Percentiles rank a stretch among this genome's conserved stretches.
phyloP scores from a whole-genome alignment of 768 basidiomycete species.

The Butyriboletus loyo region DNA sequence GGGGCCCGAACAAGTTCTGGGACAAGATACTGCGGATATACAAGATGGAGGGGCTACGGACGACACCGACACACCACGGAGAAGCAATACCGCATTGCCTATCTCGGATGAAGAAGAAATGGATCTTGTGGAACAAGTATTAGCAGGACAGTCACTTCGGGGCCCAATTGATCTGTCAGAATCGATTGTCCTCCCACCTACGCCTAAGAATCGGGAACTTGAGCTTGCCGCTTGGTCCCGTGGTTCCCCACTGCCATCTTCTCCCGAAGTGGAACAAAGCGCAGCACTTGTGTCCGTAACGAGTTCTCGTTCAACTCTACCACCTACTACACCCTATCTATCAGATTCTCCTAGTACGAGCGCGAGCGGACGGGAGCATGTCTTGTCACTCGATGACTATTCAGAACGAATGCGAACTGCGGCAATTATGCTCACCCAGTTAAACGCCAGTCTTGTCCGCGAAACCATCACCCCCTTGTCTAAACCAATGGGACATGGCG shows the following conservation, averaged over 20 bases:
- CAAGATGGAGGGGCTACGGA: conserved; percentile 12
- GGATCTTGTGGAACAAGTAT: conserved; percentile 95
- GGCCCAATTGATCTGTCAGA: conserved; percentile 80
- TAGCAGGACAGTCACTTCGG: conserved; percentile 68
- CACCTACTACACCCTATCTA: background rate
- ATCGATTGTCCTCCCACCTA: conserved; percentile 75
- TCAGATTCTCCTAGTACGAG: conserved; percentile 5
- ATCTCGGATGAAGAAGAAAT: conserved; percentile 76
- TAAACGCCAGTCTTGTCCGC: conserved; percentile 75
- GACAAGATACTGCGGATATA: conserved; percentile 29
- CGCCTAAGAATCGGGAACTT: conserved; percentile 85
- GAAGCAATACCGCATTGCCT: conserved; percentile 18
- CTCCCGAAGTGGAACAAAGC: conserved; percentile 42
- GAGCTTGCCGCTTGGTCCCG: conserved; percentile 84
- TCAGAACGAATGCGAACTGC: conserved; percentile 98
- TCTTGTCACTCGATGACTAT: conserved; percentile 90
- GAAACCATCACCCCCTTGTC: conserved; percentile 40
- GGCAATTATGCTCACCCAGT: conserved; percentile 96
- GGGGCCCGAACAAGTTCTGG: conserved; percentile 32
- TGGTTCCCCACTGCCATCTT: conserved; percentile 45
- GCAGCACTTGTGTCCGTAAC: conserved; percentile 16
- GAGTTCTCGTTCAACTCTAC: conserved; percentile 4
- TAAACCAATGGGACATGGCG: conserved; percentile 9
- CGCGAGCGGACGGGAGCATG: conserved; percentile 9
- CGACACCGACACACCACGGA: conserved; percentile 18